Conservation (phyloP, 1,139 yeast genomes). For the Debaryomyces coudertii region DNA sequence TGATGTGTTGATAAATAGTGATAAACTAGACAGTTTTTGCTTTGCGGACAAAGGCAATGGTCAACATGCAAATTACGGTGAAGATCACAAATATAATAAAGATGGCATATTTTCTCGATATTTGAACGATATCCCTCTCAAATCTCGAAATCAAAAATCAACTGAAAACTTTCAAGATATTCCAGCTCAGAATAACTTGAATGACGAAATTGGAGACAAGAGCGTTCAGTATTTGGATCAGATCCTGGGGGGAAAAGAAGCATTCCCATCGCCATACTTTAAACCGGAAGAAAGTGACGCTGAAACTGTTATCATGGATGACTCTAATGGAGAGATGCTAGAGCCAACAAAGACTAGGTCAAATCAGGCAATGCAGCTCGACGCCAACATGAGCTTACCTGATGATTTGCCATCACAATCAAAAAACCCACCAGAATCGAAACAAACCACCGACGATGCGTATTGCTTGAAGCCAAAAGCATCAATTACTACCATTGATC, state of each 20-base stretch:
- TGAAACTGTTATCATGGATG: conserved; percentile 30
- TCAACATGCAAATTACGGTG: neutral
- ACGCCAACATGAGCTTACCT: neutral
- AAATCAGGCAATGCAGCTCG: neutral
- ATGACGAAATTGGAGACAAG: conserved; percentile 6
- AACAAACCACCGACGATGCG: neutral
- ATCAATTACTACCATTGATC: conserved; percentile 12
- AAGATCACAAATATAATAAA: conserved; percentile 6
- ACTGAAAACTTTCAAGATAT: neutral
- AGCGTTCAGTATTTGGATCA: conserved; percentile 3
- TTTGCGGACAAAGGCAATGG: conserved; percentile 15
- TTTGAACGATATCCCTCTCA: conserved; percentile 9
- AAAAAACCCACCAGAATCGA: neutral
- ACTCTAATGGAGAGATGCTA: conserved; percentile 15
- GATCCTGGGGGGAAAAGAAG: conserved; percentile 12
- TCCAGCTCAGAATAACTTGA: conserved; percentile 1
- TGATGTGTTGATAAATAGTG: conserved; percentile 24
- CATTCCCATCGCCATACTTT: conserved; percentile 7
- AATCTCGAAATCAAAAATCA: neutral
- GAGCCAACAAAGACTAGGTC: conserved; percentile 2
- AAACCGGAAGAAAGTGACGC: conserved; percentile 26
- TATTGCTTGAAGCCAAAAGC: conserved; percentile 12
- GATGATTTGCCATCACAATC: conserved; percentile 7
- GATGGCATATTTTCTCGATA: conserved; percentile 12
- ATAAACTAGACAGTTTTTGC: conserved; percentile 17